Conservation (phyloP, 2,329 filamentous ascomycete species). For the Stenocarpella maydis region DNA sequence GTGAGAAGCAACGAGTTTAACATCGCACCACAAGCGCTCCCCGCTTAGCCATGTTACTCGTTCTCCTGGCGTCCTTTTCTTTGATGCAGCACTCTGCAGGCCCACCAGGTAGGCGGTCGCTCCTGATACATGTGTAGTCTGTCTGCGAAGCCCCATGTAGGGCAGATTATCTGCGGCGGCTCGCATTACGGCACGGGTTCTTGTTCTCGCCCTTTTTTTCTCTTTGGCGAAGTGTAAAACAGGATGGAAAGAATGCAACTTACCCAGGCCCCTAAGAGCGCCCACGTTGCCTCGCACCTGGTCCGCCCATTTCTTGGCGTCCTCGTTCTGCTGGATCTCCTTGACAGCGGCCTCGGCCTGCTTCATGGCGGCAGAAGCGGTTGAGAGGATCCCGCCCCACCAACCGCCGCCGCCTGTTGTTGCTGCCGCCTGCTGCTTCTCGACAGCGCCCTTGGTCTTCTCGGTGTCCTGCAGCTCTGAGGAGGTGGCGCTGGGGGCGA, state of each 20-base stretch:
- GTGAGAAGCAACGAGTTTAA: neutral
- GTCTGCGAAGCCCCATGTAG: neutral
- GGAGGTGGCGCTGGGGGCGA: conserved; percentile 73
- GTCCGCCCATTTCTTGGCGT: conserved; percentile 94
- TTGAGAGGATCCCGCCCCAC: conserved; percentile 81
- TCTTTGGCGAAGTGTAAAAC: neutral
- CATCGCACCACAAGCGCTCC: neutral
- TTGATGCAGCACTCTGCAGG: neutral
- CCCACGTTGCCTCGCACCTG: conserved; percentile 91
- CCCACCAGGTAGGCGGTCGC: neutral
- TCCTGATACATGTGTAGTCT: neutral
- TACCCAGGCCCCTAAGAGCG: conserved; percentile 78
- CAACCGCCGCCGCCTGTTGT: conserved; percentile 39
- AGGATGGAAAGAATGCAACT: conserved; percentile 38
- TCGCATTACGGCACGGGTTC: neutral
- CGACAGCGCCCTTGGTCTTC: conserved; percentile 55
- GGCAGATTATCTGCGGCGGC: neutral
- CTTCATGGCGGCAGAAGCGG: conserved; percentile 86
- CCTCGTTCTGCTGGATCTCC: conserved; percentile 95
- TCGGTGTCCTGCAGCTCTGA: conserved; percentile 67
- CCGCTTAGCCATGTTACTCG: neutral
- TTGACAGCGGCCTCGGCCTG: conserved; percentile 93
- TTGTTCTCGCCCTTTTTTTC: neutral
- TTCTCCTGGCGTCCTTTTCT: neutral
- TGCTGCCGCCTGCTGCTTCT: conserved; percentile 48